A percentile compares a stretch with the other conserved stretches of the same genome.
Evolutionary conservation across 2,329 filamentous ascomycete genomes (phyloP).

Genomic region (Exutisphaerella laricina): DNA sequence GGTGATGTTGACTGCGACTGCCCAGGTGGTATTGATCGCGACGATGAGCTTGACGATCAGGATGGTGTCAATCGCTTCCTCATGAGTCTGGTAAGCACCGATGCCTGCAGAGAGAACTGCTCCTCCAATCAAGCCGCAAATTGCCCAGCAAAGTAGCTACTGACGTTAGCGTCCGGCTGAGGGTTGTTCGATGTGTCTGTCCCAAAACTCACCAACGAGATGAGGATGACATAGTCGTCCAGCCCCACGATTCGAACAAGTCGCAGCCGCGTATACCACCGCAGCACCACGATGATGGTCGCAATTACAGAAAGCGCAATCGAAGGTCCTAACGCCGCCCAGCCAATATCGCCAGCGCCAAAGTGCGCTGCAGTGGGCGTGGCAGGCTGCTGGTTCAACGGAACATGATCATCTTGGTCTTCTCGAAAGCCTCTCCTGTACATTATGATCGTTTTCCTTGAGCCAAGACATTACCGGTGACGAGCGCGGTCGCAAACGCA

Average conservation of each 20-base stretch:
- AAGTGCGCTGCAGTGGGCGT: slow-evolving; percentile 17
- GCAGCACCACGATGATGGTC: slow-evolving; percentile 28
- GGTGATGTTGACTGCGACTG: slow-evolving; percentile 35
- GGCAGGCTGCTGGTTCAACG: slow-evolving; percentile 4
- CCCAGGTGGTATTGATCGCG: slow-evolving; percentile 31
- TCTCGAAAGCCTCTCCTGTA: slow-evolving; percentile 8
- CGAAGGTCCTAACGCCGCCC: slow-evolving; percentile 30
- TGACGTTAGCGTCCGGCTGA: not conserved
- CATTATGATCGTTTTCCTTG: not conserved
- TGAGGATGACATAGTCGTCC: slow-evolving; percentile 35
- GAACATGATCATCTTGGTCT: slow-evolving; percentile 2
- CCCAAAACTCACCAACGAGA: slow-evolving; percentile 29
- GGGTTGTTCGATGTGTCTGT: not conserved
- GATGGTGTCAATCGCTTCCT: slow-evolving; percentile 11
- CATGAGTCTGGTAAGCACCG: slow-evolving; percentile 15
- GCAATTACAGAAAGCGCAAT: slow-evolving; percentile 30
- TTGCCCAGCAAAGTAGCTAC: slow-evolving; percentile 28
- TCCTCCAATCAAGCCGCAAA: slow-evolving; percentile 27
- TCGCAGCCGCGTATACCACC: slow-evolving; percentile 33
- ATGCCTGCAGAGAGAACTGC: slow-evolving; percentile 23
- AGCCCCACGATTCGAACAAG: slow-evolving; percentile 31
- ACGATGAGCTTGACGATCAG: slow-evolving; percentile 29
- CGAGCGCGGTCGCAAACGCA: not conserved
- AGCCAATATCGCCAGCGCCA: slow-evolving; percentile 26
- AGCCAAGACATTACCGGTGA: not conserved